Evolutionary conservation across 257 asterid species (phyloP).

Genomic region (Fraxinus americana): DNA sequence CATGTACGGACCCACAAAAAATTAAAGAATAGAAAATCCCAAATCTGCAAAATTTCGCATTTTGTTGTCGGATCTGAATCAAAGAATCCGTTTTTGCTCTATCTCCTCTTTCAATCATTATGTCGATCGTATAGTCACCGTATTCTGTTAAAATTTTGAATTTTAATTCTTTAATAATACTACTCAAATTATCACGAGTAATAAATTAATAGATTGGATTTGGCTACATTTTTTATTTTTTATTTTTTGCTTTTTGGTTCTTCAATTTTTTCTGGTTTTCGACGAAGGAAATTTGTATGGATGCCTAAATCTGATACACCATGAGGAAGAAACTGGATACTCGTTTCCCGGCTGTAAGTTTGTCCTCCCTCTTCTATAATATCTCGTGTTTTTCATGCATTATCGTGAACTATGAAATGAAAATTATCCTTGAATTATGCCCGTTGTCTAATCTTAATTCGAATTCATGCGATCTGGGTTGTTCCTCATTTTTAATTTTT

Average conservation of each 20-base stretch:
- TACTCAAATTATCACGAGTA: background rate
- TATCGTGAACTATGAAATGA: background rate
- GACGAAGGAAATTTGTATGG: conserved; percentile 17
- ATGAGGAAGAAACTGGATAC: conserved; percentile 84
- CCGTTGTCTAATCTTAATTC: background rate
- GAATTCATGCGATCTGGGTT: conserved; percentile 22
- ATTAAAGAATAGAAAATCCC: background rate
- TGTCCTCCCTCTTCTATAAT: background rate
- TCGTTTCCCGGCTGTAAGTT: conserved; percentile 74
- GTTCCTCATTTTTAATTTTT: background rate
- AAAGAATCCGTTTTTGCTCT: conserved; percentile 15
- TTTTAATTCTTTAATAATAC: background rate
- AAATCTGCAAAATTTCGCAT: conserved; percentile 15
- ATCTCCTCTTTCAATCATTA: conserved; percentile 28
- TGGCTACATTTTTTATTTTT: background rate
- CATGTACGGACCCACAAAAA: background rate
- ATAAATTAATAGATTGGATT: conserved; percentile 18
- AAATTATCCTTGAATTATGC: background rate
- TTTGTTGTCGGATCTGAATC: conserved; percentile 39
- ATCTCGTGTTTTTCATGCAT: background rate
- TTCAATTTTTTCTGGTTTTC: conserved; percentile 11
- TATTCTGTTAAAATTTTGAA: background rate
- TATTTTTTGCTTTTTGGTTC: conserved; percentile 1
- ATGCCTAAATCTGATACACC: conserved; percentile 32
- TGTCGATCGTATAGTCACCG: conserved; percentile 9